Percentiles rank a stretch among this genome's conserved stretches.
phyloP scores from a whole-genome alignment of 208 protist species.

The Leishmania guyanensis region DNA sequence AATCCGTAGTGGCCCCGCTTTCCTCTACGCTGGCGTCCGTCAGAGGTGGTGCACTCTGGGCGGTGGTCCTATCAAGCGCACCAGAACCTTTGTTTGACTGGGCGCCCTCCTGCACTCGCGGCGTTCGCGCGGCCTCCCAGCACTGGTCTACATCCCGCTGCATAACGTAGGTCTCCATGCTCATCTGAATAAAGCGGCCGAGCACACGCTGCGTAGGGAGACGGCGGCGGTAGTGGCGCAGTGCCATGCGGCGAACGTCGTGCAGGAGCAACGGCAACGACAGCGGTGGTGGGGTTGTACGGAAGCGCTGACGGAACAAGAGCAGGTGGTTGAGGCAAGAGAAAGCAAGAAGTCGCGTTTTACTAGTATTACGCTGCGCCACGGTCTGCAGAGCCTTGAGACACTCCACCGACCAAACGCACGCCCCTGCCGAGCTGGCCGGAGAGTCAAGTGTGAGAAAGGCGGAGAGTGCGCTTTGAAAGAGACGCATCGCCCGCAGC shows the following conservation, averaged over 20 bases:
- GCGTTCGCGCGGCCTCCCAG: constrained; percentile 24
- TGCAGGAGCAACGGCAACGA: constrained; percentile 37
- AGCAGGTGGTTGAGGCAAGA: constrained; percentile 78
- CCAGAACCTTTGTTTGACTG: not conserved
- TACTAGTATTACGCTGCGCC: constrained; percentile 59
- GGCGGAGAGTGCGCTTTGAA: constrained; percentile 53
- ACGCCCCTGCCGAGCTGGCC: not conserved
- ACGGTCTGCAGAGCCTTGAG: constrained; percentile 50
- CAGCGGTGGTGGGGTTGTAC: constrained; percentile 26
- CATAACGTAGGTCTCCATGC: constrained; percentile 73
- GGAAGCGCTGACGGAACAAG: constrained; percentile 44
- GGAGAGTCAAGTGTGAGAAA: constrained; percentile 28
- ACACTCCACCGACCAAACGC: constrained; percentile 49
- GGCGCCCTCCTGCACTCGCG: not conserved
- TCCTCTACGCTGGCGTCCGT: constrained; percentile 13
- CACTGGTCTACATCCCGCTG: constrained; percentile 70
- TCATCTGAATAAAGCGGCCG: constrained; percentile 75
- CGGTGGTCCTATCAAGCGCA: not conserved
- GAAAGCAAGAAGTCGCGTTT: constrained; percentile 75
- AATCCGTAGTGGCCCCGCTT: constrained; percentile 39
- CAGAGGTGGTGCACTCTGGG: not conserved
- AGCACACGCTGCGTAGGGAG: constrained; percentile 32
- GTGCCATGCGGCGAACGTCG: constrained; percentile 62
- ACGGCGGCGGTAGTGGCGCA: constrained; percentile 61
- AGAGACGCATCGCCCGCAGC: constrained; percentile 59